A percentile compares a stretch with the other conserved stretches of the same genome.
Evolutionary conservation across 1,284 basidiomycete genomes (phyloP).

Genomic region (Psilocybe mexicana): DNA sequence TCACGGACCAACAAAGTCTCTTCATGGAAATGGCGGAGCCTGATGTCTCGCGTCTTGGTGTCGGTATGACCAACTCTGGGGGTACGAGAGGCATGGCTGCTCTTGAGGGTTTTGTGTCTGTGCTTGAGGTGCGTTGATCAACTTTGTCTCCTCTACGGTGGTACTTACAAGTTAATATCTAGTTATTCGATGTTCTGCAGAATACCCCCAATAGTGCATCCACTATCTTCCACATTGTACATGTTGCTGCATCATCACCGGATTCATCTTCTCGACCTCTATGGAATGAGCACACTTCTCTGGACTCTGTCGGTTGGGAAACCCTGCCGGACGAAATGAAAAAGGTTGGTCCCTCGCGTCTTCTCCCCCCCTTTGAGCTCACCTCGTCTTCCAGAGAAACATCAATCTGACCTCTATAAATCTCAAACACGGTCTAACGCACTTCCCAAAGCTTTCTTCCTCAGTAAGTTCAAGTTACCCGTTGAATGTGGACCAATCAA

Average conservation of each 20-base stretch:
- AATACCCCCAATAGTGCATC: constrained; percentile 16
- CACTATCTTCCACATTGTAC: constrained; percentile 54
- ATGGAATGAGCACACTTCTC: constrained; percentile 49
- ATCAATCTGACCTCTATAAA: constrained; percentile 59
- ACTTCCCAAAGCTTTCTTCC: constrained; percentile 52
- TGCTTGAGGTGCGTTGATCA: constrained; percentile 58
- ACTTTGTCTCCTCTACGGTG: background rate
- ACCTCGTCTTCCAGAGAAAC: constrained; percentile 47
- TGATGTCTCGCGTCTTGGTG: constrained; percentile 47
- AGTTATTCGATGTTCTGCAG: constrained; percentile 58
- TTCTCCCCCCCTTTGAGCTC: background rate
- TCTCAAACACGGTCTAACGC: constrained; percentile 42
- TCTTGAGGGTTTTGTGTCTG: constrained; percentile 70
- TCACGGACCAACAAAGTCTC: constrained; percentile 41
- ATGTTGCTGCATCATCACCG: constrained; percentile 58
- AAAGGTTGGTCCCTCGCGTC: constrained; percentile 43
- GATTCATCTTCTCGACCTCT: constrained; percentile 55
- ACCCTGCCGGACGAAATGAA: constrained; percentile 60
- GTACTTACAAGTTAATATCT: background rate
- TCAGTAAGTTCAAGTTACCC: constrained; percentile 37
- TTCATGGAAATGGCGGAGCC: constrained; percentile 50
- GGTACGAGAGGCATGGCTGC: constrained; percentile 61
- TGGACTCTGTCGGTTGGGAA: constrained; percentile 70
- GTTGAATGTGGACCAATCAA: no score
- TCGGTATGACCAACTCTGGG: constrained; percentile 55